Percentiles rank a stretch among this genome's conserved stretches.
Conservation (phyloP, 768 basidiomycete species). For the Gautieria morchelliformis region DNA sequence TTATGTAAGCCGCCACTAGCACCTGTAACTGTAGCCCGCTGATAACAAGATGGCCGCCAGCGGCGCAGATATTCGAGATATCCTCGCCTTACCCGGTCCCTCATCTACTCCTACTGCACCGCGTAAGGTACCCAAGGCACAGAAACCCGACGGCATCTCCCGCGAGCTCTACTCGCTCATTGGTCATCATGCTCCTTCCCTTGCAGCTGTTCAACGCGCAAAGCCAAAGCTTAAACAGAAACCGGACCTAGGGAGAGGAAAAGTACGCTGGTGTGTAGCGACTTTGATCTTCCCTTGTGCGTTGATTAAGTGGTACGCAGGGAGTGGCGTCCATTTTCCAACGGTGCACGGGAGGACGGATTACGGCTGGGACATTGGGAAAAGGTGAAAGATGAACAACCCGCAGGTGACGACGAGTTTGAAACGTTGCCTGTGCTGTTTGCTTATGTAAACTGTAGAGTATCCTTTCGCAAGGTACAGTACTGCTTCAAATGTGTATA, state of each 20-base stretch:
- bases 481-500: slow-evolving; percentile 49
- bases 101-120: slow-evolving; percentile 34
- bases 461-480: slow-evolving; percentile 84
- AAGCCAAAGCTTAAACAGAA: slow-evolving; percentile 84
- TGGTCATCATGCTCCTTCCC: slow-evolving; percentile 82
- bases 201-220: slow-evolving; percentile 60
- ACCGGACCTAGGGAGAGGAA: slow-evolving; percentile 57
- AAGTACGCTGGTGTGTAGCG: slow-evolving; percentile 57
- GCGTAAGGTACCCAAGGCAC: slow-evolving; percentile 35
- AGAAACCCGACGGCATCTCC: slow-evolving; percentile 85
- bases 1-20: too few species aligned
- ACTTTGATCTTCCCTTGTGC: background rate
- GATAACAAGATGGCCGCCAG: slow-evolving; percentile 8
- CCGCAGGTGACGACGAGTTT: slow-evolving; percentile 36
- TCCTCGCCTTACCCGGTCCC: slow-evolving; percentile 52
- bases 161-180: slow-evolving; percentile 91
- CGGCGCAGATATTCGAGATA: slow-evolving; percentile 77
- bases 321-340: slow-evolving; percentile 70
- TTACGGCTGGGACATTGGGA: slow-evolving; percentile 80
- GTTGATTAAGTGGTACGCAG: slow-evolving; percentile 27
- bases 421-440: background rate
- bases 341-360: slow-evolving; percentile 55
- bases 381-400: slow-evolving; percentile 47
- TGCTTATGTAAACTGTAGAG: slow-evolving; percentile 30
- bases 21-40: too few species aligned